Conservation (phyloP, 345 rosid genomes). For the Odontarrhena argentea region DNA sequence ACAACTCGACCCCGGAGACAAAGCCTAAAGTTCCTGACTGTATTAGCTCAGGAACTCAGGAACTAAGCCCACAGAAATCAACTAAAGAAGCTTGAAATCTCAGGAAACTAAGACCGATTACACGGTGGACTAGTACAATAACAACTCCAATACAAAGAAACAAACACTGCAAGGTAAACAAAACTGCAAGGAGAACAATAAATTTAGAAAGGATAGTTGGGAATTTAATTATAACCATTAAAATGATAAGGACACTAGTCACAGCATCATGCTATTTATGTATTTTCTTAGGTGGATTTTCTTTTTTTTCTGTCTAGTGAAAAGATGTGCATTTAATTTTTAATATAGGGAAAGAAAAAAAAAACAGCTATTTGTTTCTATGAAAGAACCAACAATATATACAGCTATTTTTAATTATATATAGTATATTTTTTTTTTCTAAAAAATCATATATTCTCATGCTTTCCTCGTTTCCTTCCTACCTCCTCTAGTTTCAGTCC, state of each 20-base stretch:
- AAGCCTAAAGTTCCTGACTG: too few relatives aligned
- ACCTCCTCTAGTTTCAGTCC: neutral
- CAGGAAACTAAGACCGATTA: too few relatives aligned
- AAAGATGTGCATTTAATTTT: neutral
- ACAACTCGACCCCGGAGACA: too few relatives aligned
- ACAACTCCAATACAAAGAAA: too few relatives aligned
- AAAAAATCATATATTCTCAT: neutral
- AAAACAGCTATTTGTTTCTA: too few relatives aligned
- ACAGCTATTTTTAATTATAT: neutral
- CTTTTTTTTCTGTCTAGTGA: neutral
- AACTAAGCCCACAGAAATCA: too few relatives aligned
- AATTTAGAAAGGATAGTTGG: neutral
- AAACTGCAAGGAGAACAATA: neutral
- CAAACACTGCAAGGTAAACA: too few relatives aligned
- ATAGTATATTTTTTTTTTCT: neutral
- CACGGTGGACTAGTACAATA: too few relatives aligned
- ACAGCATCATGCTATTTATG: neutral
- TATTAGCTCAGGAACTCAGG: too few relatives aligned
- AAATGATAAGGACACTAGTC: constrained; percentile 17
- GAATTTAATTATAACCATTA: neutral
- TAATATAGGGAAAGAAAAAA: too few relatives aligned
- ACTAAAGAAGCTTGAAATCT: too few relatives aligned
- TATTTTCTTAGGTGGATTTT: neutral
- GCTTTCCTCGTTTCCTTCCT: constrained; percentile 15
- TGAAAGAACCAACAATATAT: neutral